A percentile compares a stretch with the other conserved stretches of the same genome.
These are phyloP conservation scores for Candida xiaguanensis DNA, from an alignment of 805 yeast species.

Conservation along the genomic window DNA sequence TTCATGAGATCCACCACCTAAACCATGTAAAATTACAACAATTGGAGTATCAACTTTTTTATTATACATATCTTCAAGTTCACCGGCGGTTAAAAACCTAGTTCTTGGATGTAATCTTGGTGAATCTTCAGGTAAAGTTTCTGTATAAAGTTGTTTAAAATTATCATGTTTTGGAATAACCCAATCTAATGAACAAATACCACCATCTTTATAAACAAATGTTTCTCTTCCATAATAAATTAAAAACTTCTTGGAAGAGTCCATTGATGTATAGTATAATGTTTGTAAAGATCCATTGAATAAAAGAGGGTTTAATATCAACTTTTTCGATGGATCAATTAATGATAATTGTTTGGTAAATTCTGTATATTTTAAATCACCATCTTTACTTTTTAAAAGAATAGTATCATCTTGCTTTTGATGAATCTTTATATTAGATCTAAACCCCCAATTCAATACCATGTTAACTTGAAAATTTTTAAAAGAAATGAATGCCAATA, in stretches of 20 bases:
- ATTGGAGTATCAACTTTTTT: conserved; percentile 46
- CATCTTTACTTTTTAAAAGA: conserved; percentile 10
- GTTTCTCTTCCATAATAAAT: conserved; percentile 75
- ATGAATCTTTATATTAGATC: conserved; percentile 28
- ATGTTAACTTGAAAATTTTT: too few relatives aligned
- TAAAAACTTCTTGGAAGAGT: conserved; percentile 46
- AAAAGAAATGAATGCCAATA: too few relatives aligned
- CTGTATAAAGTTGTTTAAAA: conserved; percentile 20
- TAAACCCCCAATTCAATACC: conserved; percentile 35
- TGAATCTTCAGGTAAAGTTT: conserved; percentile 32
- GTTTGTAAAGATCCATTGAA: conserved; percentile 80
- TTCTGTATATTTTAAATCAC: conserved; percentile 12
- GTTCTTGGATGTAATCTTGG: conserved; percentile 48
- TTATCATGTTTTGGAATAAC: conserved; percentile 41
- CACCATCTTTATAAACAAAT: conserved; percentile 58
- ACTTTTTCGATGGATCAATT: conserved; percentile 27
- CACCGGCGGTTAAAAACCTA: conserved; percentile 47
- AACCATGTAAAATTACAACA: conserved; percentile 67
- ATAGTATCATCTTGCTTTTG: conserved; percentile 18
- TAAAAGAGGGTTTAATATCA: conserved; percentile 59
- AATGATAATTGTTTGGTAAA: conserved; percentile 17
- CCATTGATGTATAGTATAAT: conserved; percentile 56
- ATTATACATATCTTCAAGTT: conserved; percentile 27
- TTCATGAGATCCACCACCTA: conserved; percentile 85
- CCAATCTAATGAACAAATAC: conserved; percentile 73